Percentiles rank a stretch among this genome's conserved stretches.
These are phyloP conservation scores for Calonectria hongkongensis DNA, from an alignment of 2,329 filamentous ascomycete genomes.

Conservation along the genomic window DNA sequence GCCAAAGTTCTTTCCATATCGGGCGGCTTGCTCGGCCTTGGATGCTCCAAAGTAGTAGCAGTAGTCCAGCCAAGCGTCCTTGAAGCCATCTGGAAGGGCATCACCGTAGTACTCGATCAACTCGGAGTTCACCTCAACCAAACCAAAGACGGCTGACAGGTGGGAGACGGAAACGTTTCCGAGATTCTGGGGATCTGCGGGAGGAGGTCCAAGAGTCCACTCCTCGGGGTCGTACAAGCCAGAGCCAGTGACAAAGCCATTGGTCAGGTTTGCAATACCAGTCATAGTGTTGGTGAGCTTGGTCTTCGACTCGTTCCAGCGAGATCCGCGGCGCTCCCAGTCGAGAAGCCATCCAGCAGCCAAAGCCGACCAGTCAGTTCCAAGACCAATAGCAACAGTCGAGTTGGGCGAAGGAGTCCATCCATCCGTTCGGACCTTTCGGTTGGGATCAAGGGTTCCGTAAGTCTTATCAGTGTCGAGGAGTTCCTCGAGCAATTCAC, in stretches of 20 bases:
- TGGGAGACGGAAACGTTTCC: conserved; percentile 73
- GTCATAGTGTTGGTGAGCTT: conserved; percentile 70
- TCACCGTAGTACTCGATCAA: conserved; percentile 69
- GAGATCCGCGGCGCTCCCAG: conserved; percentile 73
- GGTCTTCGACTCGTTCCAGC: conserved; percentile 70
- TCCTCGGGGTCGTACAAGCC: conserved; percentile 70
- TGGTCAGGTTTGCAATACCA: conserved; percentile 72
- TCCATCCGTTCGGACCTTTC: conserved; percentile 74
- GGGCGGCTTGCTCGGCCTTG: conserved; percentile 68
- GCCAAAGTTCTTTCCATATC: conserved; percentile 72
- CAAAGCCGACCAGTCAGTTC: conserved; percentile 76
- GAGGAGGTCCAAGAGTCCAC: conserved; percentile 71
- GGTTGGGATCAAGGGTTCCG: conserved; percentile 71
- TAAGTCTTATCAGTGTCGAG: conserved; percentile 73
- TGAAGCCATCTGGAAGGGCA: conserved; percentile 68
- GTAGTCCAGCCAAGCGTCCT: conserved; percentile 75
- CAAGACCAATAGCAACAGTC: conserved; percentile 70
- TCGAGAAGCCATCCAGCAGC: conserved; percentile 76
- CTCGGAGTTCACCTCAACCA: conserved; percentile 75
- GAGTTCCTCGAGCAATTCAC: conserved; percentile 70
- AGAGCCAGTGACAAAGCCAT: conserved; percentile 75
- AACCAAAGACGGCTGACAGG: conserved; percentile 74
- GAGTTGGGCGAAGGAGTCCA: conserved; percentile 66
- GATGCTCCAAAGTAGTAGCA: conserved; percentile 74
- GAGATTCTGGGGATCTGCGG: conserved; percentile 69